Evolutionary conservation across 768 basidiomycete genomes (phyloP).

Genomic region (Hericium coralloides): DNA sequence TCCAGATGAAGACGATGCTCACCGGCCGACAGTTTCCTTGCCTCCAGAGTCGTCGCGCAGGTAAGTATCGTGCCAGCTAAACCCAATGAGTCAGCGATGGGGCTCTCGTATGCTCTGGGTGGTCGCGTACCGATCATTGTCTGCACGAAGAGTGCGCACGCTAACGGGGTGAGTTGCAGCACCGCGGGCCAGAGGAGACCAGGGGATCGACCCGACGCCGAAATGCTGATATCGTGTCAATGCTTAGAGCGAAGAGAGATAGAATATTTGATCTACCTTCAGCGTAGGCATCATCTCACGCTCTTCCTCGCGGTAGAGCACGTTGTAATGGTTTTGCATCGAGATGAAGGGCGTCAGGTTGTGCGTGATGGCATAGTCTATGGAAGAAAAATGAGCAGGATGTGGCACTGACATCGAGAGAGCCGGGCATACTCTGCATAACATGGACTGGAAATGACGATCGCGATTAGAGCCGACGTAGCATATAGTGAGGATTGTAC

Average conservation of each 20-base stretch:
- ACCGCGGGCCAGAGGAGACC: conserved; percentile 5
- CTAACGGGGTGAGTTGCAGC: background rate
- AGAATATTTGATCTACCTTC: background rate
- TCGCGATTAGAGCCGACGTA: background rate
- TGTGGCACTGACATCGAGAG: background rate
- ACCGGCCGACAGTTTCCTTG: conserved; percentile 7
- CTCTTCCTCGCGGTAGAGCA: conserved; percentile 31
- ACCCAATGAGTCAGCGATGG: background rate
- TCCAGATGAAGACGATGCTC: background rate
- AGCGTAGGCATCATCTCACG: conserved; percentile 23
- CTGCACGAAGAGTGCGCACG: background rate
- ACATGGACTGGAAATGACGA: background rate
- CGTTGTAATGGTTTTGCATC: conserved; percentile 31
- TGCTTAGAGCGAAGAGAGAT: background rate
- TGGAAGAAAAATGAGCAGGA: background rate
- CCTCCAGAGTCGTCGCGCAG: background rate
- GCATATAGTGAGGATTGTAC: background rate
- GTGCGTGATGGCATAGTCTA: conserved; percentile 27
- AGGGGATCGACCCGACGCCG: conserved; percentile 3
- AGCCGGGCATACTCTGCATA: conserved; percentile 1
- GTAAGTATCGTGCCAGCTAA: background rate
- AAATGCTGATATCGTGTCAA: background rate
- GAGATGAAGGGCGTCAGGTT: conserved; percentile 25
- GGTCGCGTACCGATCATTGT: conserved; percentile 1
- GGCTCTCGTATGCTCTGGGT: background rate